Percentiles rank a stretch among this genome's conserved stretches.
phyloP scores from a whole-genome alignment of 129 eudicot species.

The Ambrosia artemisiifolia region DNA sequence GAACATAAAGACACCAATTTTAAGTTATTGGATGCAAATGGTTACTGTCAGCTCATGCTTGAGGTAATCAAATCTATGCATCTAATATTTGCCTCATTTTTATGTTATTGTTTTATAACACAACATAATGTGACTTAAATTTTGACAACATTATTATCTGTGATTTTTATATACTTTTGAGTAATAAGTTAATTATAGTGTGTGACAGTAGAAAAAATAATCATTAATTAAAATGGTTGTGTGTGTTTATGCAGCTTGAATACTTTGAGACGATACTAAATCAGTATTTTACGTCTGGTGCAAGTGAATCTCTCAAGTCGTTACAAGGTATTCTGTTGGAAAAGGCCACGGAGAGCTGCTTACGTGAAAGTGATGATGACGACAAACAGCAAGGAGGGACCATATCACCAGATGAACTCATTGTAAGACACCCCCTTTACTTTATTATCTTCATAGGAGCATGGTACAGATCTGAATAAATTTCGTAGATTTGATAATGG shows the following conservation, averaged over 20 bases:
- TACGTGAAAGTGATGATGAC: slow-evolving; percentile 58
- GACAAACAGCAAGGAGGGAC: slow-evolving; percentile 47
- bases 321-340: slow-evolving; percentile 84
- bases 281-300: slow-evolving; percentile 75
- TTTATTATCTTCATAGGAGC: neutral
- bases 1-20: slow-evolving; percentile 63
- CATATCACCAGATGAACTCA: slow-evolving; percentile 90
- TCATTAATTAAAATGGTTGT: neutral
- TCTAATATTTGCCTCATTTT: neutral
- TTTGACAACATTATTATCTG: neutral
- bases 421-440: slow-evolving; percentile 44
- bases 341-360: slow-evolving; percentile 66
- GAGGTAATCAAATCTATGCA: slow-evolving; percentile 52
- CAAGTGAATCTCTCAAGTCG: slow-evolving; percentile 80
- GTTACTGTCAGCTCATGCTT: slow-evolving; percentile 91
- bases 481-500: neutral
- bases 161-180: neutral
- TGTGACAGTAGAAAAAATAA: neutral
- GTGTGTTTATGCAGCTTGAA: slow-evolving; percentile 60
- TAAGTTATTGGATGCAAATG: slow-evolving; percentile 77
- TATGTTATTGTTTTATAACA: neutral
- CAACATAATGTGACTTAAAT: neutral
- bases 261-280: slow-evolving; percentile 92
- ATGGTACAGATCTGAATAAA: neutral
- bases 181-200: neutral